phyloP scores from a whole-genome alignment of 2,329 filamentous ascomycete species.

The Neocucurbitaria cava region DNA sequence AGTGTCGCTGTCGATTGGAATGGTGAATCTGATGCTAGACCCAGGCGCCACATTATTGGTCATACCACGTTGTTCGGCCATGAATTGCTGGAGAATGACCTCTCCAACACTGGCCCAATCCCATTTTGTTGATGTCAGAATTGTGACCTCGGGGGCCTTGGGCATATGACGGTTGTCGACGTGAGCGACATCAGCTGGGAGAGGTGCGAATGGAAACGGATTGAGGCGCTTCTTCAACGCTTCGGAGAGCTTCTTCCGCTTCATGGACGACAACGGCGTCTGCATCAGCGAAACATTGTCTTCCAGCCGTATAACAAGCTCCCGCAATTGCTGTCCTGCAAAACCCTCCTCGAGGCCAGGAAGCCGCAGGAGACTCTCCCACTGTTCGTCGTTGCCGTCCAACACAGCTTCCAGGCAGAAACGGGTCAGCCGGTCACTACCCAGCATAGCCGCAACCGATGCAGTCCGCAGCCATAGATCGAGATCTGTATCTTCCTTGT shows the following conservation, averaged over 20 bases:
- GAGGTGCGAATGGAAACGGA: slow-evolving; percentile 55
- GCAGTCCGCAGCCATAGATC: slow-evolving; percentile 69
- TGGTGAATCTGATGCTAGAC: slow-evolving; percentile 49
- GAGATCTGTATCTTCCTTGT: slow-evolving; percentile 69
- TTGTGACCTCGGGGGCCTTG: slow-evolving; percentile 45
- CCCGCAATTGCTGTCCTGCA: slow-evolving; percentile 45
- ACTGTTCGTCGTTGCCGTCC: slow-evolving; percentile 65
- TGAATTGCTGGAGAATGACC: slow-evolving; percentile 54
- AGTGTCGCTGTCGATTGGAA: slow-evolving; percentile 44
- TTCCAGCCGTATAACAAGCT: slow-evolving; percentile 58
- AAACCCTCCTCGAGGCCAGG: slow-evolving; percentile 56
- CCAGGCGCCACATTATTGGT: slow-evolving; percentile 42
- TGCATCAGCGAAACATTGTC: slow-evolving; percentile 64
- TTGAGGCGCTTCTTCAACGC: slow-evolving; percentile 62
- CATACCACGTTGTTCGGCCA: slow-evolving; percentile 50
- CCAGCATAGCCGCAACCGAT: slow-evolving; percentile 63
- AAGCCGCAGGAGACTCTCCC: slow-evolving; percentile 61
- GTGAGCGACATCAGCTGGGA: slow-evolving; percentile 45
- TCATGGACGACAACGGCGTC: slow-evolving; percentile 57
- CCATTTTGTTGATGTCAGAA: slow-evolving; percentile 45
- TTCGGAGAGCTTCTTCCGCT: slow-evolving; percentile 58
- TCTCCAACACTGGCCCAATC: slow-evolving; percentile 59
- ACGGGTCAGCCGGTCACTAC: slow-evolving; percentile 64
- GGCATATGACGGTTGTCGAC: slow-evolving; percentile 18
- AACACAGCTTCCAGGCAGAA: slow-evolving; percentile 70